Evolutionary conservation across 2,329 filamentous ascomycete species (phyloP), one percentile per base, ranked within the genome.

Genomic region (Xylariaceae sp.): DNA sequence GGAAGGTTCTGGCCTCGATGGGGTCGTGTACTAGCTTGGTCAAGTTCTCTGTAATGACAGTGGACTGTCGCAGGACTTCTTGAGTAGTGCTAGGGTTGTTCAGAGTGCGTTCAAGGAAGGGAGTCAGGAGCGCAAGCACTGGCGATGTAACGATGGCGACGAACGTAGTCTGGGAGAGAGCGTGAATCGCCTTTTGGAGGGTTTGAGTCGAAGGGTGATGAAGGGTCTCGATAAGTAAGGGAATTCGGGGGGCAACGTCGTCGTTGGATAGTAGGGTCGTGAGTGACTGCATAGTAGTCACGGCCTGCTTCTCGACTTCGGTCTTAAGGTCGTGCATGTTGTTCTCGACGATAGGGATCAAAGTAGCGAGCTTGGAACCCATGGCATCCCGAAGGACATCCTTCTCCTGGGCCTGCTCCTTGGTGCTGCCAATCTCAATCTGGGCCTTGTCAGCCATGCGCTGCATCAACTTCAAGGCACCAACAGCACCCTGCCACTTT

Each of bases 1-100:
- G 77, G 82, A 99, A 99, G 58, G 90, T 90, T 66, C 94, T 85
- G 39, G 94, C 94, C 79, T 99, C 94, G 61, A 96, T 86, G 11
- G 94, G 94, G 73, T 88, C 92, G 75, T 99, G 94, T 34, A 99
- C 94, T 37, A 99, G 86, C 80, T 96, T 97, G 62, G 94, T 99
- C 78, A 99, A 80, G 78, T 99, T 99, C 78, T 99, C 94, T 17
- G 94, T 89, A 55, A 99, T 95, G 57, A 99, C 92, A 35, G 96
- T 92, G 2, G 94, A 96, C 77, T 97, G 93, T 62, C 94, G 88
- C 58, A 97, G 82, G 18, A 97, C 92, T 77, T 99, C 94, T 74
- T 99, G 94, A 2, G 90, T 83, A 3, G 94, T 99, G 13, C 85
- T 85, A 7, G 93, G 94, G 62, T 88, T 93, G 80, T 97, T 97